Evolutionary conservation across 139 green algal genomes (phyloP).

Genomic region (Tetradesmus obliquus): DNA sequence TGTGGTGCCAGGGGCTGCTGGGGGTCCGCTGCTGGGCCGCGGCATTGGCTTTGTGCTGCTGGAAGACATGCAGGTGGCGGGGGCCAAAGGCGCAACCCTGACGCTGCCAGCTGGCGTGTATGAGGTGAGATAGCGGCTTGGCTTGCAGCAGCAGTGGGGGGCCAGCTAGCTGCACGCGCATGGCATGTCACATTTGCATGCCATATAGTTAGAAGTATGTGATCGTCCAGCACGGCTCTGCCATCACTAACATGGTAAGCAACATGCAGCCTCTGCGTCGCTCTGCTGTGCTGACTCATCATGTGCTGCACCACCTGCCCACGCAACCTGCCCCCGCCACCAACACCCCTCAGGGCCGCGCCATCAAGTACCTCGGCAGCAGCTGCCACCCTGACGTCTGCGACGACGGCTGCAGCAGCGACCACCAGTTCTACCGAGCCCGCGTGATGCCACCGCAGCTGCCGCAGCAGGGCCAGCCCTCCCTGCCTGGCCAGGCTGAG

Average conservation of each 20-base stretch:
- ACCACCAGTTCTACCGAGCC: conserved; percentile 39
- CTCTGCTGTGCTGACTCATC: no score
- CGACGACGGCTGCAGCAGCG: conserved; percentile 12
- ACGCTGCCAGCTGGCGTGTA: conserved; percentile 51
- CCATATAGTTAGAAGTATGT: no score
- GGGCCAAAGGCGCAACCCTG: conserved; percentile 17
- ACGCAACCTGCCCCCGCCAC: no score
- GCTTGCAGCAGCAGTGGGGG: not conserved
- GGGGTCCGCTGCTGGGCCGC: conserved; percentile 43
- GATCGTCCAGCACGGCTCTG: no score
- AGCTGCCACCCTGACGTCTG: conserved; percentile 27
- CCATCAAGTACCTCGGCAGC: conserved; percentile 13
- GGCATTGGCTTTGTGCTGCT: conserved; percentile 57
- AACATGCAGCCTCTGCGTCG: no score
- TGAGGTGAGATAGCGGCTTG: not conserved
- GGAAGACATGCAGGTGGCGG: conserved; percentile 56
- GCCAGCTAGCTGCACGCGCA: not conserved
- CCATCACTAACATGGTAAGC: no score
- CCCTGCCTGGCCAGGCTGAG: conserved; percentile 9
- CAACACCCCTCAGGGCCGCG: not conserved
- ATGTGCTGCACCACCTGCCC: no score
- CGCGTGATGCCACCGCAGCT: conserved; percentile 13
- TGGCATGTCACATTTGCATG: no score
- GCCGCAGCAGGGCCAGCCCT: not conserved
- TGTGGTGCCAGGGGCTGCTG: conserved; percentile 1